phyloP scores from a whole-genome alignment of 2,329 filamentous ascomycete genomes.

The Lasiodiplodia gonubiensis region DNA sequence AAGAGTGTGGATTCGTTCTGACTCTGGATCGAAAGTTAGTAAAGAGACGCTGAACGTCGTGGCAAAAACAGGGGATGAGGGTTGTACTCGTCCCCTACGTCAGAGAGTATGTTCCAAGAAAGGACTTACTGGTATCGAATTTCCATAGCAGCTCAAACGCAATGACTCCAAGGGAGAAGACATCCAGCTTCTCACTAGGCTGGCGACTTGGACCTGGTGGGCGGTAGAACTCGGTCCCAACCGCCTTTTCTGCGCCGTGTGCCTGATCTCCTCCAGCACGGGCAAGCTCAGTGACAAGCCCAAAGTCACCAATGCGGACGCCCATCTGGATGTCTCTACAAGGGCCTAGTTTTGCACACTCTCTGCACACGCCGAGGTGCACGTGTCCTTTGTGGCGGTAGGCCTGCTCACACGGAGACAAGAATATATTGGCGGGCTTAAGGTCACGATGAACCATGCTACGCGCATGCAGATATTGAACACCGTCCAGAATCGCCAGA shows the following conservation, averaged over 20 bases:
- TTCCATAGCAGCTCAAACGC: conserved; percentile 65
- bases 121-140: conserved; percentile 50
- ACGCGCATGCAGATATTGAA: conserved; percentile 67
- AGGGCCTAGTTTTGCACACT: conserved; percentile 47
- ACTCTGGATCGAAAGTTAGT: conserved; percentile 31
- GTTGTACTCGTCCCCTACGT: not conserved
- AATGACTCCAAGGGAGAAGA: conserved; percentile 67
- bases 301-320: conserved; percentile 72
- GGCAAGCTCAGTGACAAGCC: conserved; percentile 64
- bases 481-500: conserved; percentile 65
- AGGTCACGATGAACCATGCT: conserved; percentile 70
- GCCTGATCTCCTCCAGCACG: conserved; percentile 36
- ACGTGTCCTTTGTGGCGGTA: conserved; percentile 51
- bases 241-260: conserved; percentile 48
- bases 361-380: conserved; percentile 53
- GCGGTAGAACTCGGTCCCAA: conserved; percentile 68
- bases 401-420: conserved; percentile 54
- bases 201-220: conserved; percentile 48
- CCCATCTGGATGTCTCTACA: conserved; percentile 51
- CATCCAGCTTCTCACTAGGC: conserved; percentile 61
- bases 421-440: conserved; percentile 72
- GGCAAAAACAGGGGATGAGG: not conserved
- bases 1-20: conserved; percentile 48
- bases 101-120: not conserved
- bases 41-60: conserved; percentile 27